phyloP scores from a whole-genome alignment of 352 stramenopile species.

The Globisporangium recalcitrans region DNA sequence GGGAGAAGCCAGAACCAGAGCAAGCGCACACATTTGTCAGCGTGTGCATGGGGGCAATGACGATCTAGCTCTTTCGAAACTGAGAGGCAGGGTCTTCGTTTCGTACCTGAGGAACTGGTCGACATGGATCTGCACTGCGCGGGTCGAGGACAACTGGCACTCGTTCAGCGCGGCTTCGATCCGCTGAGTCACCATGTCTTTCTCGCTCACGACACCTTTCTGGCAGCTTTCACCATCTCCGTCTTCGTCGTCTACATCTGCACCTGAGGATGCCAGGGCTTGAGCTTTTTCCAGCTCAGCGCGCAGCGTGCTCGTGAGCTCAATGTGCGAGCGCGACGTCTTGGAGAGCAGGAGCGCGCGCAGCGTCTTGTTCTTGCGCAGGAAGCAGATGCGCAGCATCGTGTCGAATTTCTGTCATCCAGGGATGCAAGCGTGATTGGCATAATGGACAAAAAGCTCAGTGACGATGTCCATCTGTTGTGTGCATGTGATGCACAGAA shows the following conservation, averaged over 20 bases:
- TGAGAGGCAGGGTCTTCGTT: not conserved
- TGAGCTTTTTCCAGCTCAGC: slow-evolving; percentile 3
- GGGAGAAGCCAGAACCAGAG: not conserved
- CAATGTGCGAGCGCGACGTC: slow-evolving; percentile 39
- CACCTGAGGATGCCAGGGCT: not conserved
- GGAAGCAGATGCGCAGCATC: slow-evolving; percentile 68
- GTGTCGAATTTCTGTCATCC: slow-evolving; percentile 58
- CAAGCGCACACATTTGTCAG: not conserved
- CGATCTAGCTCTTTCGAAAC: not conserved
- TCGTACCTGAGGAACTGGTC: slow-evolving; percentile 45
- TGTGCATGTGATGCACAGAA: not conserved
- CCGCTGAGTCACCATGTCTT: slow-evolving; percentile 32
- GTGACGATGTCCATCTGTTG: not conserved
- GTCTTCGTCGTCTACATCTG: not conserved
- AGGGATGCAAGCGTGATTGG: no score
- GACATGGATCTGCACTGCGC: slow-evolving; percentile 62
- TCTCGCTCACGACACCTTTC: slow-evolving; percentile 3
- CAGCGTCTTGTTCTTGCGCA: slow-evolving; percentile 86
- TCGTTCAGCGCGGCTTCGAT: slow-evolving; percentile 47
- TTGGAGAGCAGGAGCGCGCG: slow-evolving; percentile 64
- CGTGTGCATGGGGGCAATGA: not conserved
- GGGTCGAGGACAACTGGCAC: slow-evolving; percentile 39
- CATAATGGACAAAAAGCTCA: not conserved
- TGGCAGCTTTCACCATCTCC: not conserved
- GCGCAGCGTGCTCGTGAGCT: slow-evolving; percentile 20